Evolutionary conservation across 345 rosid species (phyloP), one percentile per base, ranked within the genome.

Genomic region (Psidium guajava): DNA sequence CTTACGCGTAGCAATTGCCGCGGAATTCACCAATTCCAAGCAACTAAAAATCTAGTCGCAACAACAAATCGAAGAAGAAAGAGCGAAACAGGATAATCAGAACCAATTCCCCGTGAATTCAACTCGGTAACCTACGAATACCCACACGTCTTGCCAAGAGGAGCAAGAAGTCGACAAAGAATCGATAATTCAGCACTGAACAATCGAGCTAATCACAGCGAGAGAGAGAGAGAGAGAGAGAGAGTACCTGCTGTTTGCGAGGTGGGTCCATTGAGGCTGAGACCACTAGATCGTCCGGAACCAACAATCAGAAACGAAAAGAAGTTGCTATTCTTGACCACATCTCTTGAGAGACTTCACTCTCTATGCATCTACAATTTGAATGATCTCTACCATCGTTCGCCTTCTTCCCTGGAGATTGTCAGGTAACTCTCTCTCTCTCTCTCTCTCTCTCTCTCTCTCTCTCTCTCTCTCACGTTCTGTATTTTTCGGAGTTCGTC

Each of bases 181-280:
- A 54, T 21, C 80, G 47, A 0, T 9, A 18, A 69, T 10, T 36
- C 80, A 69, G 47, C 47, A 69, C 25, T 11, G 4, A 24, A 22
- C 75, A 42, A 64, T 42, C 44, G 77, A 36, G 80, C 47, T 36
- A 9, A 18, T 36, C 80, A 8, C 5, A 61, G 73, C 27, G 40
- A 14, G 40, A 59, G 2, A 61, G 74, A 64, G 73, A 56, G 59
- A 52, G 77, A 56, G 84, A 32, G 80, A 83, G 56, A 74, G 77
- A 82, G 53, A 54, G 73, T 50, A 92, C 98, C 95, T 94, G 95
- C 85, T 92, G 92, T 88, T 94, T 95, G 82, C 95, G 95, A 87
- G 89, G 86, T 3, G 90, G 88, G 85, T 94, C 98, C 98, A 95
- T 95, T 88, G 86, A 47, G 54, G 58, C 85, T 82, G 85, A 42